Percentiles rank a stretch among this genome's conserved stretches.
Conservation (phyloP, 106 monocot species). For the Dendrobium catenatum region DNA sequence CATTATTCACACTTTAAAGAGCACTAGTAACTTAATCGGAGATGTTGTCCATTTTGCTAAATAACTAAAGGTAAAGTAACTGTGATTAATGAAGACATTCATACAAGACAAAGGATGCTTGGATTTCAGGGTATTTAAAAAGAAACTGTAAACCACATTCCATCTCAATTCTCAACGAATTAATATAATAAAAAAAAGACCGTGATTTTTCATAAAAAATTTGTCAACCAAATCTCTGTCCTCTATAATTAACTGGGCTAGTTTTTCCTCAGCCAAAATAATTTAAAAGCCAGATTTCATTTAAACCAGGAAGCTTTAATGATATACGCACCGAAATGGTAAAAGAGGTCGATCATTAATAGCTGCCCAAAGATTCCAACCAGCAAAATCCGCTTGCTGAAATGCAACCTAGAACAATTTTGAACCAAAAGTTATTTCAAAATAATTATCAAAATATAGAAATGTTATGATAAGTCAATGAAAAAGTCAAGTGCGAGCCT, state of each 20-base stretch:
- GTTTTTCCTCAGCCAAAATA: no score
- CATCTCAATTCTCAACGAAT: no score
- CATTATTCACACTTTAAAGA: no score
- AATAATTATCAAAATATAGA: not conserved
- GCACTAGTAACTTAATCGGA: no score
- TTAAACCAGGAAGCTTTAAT: not conserved
- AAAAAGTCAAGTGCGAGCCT: no score
- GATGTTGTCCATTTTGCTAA: no score
- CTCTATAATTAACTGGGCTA: not conserved
- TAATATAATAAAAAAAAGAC: no score
- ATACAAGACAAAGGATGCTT: not conserved
- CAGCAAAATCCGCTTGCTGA: slow-evolving; percentile 95
- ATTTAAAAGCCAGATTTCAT: not conserved
- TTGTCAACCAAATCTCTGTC: not conserved
- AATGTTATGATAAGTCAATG: no score
- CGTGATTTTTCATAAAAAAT: not conserved
- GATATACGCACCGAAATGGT: slow-evolving; percentile 68
- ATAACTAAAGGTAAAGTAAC: no score
- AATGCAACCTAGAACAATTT: slow-evolving; percentile 64
- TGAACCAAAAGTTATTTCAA: not conserved
- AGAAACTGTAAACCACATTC: not conserved
- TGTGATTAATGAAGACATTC: no score
- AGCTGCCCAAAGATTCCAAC: slow-evolving; percentile 98
- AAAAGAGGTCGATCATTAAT: slow-evolving; percentile 85
- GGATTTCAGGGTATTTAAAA: not conserved